Evolutionary conservation across 208 protist species (phyloP), one percentile per base, ranked within the genome.

Genomic region (Trypanosomatidae sp.): DNA sequence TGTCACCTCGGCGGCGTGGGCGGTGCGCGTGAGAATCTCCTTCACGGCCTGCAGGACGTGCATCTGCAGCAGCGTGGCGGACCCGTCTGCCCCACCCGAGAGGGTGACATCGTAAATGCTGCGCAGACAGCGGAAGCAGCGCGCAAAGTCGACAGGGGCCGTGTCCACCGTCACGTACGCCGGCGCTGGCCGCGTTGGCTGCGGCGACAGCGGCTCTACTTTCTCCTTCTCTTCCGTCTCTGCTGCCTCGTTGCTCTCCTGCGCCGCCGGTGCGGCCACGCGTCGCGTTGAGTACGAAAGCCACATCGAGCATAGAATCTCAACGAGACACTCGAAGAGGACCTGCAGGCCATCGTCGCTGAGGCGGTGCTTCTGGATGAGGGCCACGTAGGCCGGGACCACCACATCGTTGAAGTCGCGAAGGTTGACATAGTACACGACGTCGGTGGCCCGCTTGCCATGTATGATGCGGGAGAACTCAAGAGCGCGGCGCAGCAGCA

Each of bases 21-120:
- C 73, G 7, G 79, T 91, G 55, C 87, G 86, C 0, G 79, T 68
- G 50, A 93, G 79, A 19, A 97, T 62, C 73, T 97, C 88, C 80
- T 91, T 90, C 13, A 92, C 80, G 44, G 81, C 83, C 68, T 94
- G 88, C 58, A 97, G 76, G 25, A 93, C 50, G 70, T 94, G 89
- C 80, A 89, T 87, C 65, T 84, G 73, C 25, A 93, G 83, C 17
- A 91, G 77, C 25, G 75, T 83, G 9, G 46, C 74, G 39, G 74
- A 62, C 4, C 70, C 70, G 7, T 66, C 69, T 15, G 62, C 33
- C 36, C 47, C 30, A 33, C 39, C 69, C 36, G 76, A 50, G 55
- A 79, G 66, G 19, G 74, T 80, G 49, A 69, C 69, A 58, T 84
- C 58, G 46, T 72, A 72, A 44, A 82, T 65, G 44, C 62, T 74